phyloP scores from a whole-genome alignment of 1,284 basidiomycete genomes.

The Leucoagaricus sp. region DNA sequence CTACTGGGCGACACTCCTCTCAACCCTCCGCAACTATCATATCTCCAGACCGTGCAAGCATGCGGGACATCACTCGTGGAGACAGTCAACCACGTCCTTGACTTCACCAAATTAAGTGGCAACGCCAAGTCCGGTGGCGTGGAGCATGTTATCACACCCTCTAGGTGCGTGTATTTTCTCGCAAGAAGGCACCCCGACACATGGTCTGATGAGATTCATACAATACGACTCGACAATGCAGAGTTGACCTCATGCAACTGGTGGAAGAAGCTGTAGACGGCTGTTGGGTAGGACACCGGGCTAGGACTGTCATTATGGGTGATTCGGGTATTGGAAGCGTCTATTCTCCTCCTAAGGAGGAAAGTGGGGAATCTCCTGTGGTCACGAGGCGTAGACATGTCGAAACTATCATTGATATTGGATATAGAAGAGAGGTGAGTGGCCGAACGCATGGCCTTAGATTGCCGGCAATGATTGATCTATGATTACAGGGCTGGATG shows the following conservation, averaged over 20 bases:
- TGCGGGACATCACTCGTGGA: constrained; percentile 84
- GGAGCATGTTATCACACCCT: constrained; percentile 72
- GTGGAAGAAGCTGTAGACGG: constrained; percentile 96
- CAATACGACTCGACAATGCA: constrained; percentile 28
- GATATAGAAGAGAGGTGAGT: constrained; percentile 64
- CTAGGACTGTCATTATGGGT: constrained; percentile 65
- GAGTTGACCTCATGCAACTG: constrained; percentile 85
- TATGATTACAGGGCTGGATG: constrained; percentile 71
- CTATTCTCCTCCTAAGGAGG: constrained; percentile 79
- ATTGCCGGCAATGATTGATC: not conserved
- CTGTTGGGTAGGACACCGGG: constrained; percentile 92
- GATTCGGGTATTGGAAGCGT: constrained; percentile 88
- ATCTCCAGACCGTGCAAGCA: constrained; percentile 87
- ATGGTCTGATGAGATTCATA: not conserved
- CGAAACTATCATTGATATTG: constrained; percentile 90
- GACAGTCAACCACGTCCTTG: constrained; percentile 95
- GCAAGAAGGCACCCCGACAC: constrained; percentile 3
- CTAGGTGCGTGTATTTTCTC: constrained; percentile 46
- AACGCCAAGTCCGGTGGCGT: constrained; percentile 76
- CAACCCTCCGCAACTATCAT: constrained; percentile 82
- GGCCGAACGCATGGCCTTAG: not conserved
- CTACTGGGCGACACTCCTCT: constrained; percentile 82
- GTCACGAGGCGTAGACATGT: constrained; percentile 45
- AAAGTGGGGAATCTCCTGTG: constrained; percentile 36
- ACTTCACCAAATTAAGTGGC: constrained; percentile 96